Percentiles rank a stretch among this genome's conserved stretches.
phyloP scores from a whole-genome alignment of 108 stramenopile species.

The Schizochytrium sp. region DNA sequence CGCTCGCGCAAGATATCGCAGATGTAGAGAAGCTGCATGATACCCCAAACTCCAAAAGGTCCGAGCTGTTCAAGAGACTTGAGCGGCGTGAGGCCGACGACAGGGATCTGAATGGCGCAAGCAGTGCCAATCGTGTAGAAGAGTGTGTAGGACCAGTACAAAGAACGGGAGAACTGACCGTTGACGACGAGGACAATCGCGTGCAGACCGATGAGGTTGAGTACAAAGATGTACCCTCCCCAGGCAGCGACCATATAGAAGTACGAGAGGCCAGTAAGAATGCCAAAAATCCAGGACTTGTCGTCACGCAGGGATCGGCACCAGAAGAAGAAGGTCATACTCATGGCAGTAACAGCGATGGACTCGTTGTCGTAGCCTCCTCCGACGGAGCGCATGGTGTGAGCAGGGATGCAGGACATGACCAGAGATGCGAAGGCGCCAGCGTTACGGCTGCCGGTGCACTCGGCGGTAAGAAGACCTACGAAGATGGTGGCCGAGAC shows the following conservation, averaged over 20 bases:
- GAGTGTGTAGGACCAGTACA: slow-evolving; percentile 88
- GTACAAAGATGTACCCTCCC: slow-evolving; percentile 97
- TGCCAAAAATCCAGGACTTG: slow-evolving; percentile 19
- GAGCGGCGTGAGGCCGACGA: slow-evolving; percentile 89
- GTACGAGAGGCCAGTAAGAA: slow-evolving; percentile 82
- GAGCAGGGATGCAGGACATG: slow-evolving; percentile 92
- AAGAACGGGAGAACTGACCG: slow-evolving; percentile 86
- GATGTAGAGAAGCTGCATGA: slow-evolving; percentile 36
- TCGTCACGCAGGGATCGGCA: slow-evolving; percentile 78
- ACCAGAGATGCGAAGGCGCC: slow-evolving; percentile 87
- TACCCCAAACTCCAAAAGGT: slow-evolving; percentile 72
- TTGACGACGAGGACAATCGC: slow-evolving; percentile 84
- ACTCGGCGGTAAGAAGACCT: slow-evolving; percentile 72
- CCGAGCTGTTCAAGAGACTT: slow-evolving; percentile 87
- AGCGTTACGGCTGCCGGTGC: slow-evolving; percentile 6
- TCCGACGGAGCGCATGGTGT: slow-evolving; percentile 95
- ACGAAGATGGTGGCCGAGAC: slow-evolving; percentile 71
- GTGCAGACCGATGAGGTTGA: slow-evolving; percentile 95
- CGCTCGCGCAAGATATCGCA: slow-evolving; percentile 57
- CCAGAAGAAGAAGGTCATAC: slow-evolving; percentile 94
- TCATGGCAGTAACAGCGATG: slow-evolving; percentile 93
- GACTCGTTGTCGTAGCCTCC: slow-evolving; percentile 98
- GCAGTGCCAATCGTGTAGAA: slow-evolving; percentile 92
- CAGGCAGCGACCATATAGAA: slow-evolving; percentile 96
- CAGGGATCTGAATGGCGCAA: slow-evolving; percentile 92